phyloP scores from a whole-genome alignment of 148 eudicot genomes.

The Rhododendron simsii region DNA sequence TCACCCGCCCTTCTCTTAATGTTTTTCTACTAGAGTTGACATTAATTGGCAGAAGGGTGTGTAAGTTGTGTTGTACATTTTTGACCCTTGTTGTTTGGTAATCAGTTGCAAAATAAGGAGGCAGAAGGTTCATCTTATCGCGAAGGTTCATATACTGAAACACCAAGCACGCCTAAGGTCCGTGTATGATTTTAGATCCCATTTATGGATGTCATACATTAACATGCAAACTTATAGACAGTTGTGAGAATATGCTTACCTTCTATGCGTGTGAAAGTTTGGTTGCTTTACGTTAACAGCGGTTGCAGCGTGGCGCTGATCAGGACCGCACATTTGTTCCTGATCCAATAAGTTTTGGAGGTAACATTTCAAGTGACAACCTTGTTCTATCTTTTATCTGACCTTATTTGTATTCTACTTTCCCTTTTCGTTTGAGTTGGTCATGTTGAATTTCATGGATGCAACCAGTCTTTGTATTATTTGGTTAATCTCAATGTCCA shows the following conservation, averaged over 20 bases:
- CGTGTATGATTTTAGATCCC: neutral
- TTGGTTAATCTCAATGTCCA: neutral
- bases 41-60: neutral
- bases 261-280: neutral
- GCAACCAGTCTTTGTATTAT: neutral
- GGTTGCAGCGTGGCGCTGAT: conserved; percentile 56
- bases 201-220: neutral
- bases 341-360: conserved; percentile 69
- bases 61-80: neutral
- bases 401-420: neutral
- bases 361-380: conserved; percentile 27
- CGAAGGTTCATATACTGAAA: conserved; percentile 72
- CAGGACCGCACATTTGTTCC: conserved; percentile 78
- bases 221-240: neutral
- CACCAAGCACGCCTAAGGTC: neutral
- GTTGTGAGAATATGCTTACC: neutral
- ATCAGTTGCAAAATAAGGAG: conserved; percentile 86
- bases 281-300: conserved; percentile 36
- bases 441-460: neutral
- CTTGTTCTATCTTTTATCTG: neutral
- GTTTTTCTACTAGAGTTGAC: neutral
- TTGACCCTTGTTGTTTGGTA: neutral
- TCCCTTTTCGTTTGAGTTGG: neutral
- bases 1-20: neutral
- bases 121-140: conserved; percentile 83